Evolutionary conservation across 1,284 basidiomycete genomes (phyloP), one percentile per base, ranked within the genome.

Genomic region (Abortiporus biennis): DNA sequence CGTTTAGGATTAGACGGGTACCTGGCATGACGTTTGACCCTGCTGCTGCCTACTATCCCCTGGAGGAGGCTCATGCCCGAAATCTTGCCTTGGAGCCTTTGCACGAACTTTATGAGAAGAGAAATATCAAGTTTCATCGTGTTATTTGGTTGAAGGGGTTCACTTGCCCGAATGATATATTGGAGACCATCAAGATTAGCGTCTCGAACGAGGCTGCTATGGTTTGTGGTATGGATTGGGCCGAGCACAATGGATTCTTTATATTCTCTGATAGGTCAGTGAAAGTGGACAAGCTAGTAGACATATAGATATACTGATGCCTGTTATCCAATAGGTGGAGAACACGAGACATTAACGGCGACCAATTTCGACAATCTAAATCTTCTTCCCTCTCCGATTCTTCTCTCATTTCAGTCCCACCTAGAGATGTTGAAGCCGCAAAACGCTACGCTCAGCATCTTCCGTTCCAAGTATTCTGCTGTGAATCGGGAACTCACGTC

Each of bases 171-270:
- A 94, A 91, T 56, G 93, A 97, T 61, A 92, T 97, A 36, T 69
- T 97, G 42, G 93, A 97, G 65, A 94, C 88, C 15, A 80, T 96
- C 57, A 83, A 92, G 49, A 85, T 96, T 46, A 90, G 86, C 59
- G 74, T 87, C 51, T 74, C 76, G 29, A 97, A 96, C 59, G 80
- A 91, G 53, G 93, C 93, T 0, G 89, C 91, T 1, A 92, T 97
- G 90, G 91, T 95, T 1, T 96, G 93, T 59, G 92, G 92, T 19
- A 96, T 96, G 93, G 93, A 97, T 60, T 97, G 93, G 93, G 92
- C 92, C 19, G 92, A 97, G 63, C 87, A 92, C 59, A 90, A 92
- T 52, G 92, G 92, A 0, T 88, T 92, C 65, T 97, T 95, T 68
- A 92, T 96, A 54, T 96, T 95, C 66, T 95, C 92, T 19, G 93